phyloP scores from a whole-genome alignment of 805 yeast genomes.

The Crinitomyces ghanaensis region DNA sequence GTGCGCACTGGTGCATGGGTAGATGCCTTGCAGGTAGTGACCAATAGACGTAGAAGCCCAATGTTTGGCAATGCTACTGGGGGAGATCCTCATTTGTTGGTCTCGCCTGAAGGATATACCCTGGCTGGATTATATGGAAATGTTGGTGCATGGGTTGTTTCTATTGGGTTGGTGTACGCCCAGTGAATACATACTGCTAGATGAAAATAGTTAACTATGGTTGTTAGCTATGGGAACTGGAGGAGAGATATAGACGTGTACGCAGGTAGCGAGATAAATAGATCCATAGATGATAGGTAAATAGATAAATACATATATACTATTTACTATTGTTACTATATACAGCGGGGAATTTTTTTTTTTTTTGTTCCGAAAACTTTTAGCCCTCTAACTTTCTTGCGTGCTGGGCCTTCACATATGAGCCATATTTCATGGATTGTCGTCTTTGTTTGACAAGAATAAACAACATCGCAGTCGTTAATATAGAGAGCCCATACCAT shows the following conservation, averaged over 20 bases:
- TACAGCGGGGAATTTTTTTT: neutral
- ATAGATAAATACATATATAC: neutral
- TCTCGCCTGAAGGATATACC: slow-evolving; percentile 50
- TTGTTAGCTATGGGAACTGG: no score
- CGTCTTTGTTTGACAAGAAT: slow-evolving; percentile 37
- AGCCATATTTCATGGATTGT: slow-evolving; percentile 3
- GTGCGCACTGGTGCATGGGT: slow-evolving; percentile 80
- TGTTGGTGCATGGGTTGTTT: slow-evolving; percentile 39
- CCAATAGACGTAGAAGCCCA: slow-evolving; percentile 32
- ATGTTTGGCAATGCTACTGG: slow-evolving; percentile 64
- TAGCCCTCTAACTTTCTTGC: slow-evolving; percentile 13
- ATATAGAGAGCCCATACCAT: slow-evolving; percentile 81
- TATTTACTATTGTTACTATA: neutral
- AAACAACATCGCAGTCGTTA: slow-evolving; percentile 57
- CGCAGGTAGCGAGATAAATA: no score
- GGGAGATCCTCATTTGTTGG: slow-evolving; percentile 44
- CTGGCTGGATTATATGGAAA: slow-evolving; percentile 67
- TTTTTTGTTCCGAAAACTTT: neutral
- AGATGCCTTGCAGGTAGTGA: slow-evolving; percentile 70
- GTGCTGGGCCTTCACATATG: slow-evolving; percentile 19
- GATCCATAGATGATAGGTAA: no score
- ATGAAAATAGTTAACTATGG: no score
- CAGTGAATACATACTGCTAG: no score
- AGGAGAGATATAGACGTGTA: no score
- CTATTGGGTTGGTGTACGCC: slow-evolving; percentile 2